phyloP scores from a whole-genome alignment of 257 asterid genomes.

The Nicotiana sylvestris region DNA sequence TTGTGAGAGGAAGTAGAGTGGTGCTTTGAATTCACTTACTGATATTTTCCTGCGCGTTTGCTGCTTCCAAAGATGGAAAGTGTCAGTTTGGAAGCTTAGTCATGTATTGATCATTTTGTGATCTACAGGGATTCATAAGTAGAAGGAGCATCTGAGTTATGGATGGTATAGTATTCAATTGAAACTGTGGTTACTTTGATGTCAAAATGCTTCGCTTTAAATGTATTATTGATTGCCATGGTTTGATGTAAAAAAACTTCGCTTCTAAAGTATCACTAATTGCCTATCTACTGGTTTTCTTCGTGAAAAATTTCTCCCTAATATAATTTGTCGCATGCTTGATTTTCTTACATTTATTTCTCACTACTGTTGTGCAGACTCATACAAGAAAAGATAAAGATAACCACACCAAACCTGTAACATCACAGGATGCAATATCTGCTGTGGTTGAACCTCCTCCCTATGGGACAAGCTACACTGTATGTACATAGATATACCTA shows the following conservation, averaged over 20 bases:
- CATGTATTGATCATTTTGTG: background rate
- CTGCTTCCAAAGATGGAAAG: constrained; percentile 1
- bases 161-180: background rate
- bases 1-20: background rate
- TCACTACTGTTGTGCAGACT: constrained; percentile 51
- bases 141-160: background rate
- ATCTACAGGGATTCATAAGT: background rate
- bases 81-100: background rate
- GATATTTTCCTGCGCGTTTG: background rate
- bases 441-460: constrained; percentile 71
- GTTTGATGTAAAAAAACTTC: background rate
- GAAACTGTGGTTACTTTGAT: background rate
- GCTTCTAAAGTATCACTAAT: background rate
- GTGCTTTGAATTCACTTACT: background rate
- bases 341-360: constrained; percentile 18
- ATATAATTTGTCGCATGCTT: background rate
- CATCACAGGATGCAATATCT: constrained; percentile 42
- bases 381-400: constrained; percentile 64
- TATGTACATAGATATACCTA: constrained; percentile 26
- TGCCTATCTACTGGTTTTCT: background rate
- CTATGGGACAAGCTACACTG: constrained; percentile 73
- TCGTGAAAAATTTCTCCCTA: background rate
- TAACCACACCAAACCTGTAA: constrained; percentile 22
- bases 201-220: background rate
- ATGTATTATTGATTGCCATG: background rate